Base-by-base conservation (phyloP, 352 stramenopile genomes). In the Blastocystis sp. region DNA sequence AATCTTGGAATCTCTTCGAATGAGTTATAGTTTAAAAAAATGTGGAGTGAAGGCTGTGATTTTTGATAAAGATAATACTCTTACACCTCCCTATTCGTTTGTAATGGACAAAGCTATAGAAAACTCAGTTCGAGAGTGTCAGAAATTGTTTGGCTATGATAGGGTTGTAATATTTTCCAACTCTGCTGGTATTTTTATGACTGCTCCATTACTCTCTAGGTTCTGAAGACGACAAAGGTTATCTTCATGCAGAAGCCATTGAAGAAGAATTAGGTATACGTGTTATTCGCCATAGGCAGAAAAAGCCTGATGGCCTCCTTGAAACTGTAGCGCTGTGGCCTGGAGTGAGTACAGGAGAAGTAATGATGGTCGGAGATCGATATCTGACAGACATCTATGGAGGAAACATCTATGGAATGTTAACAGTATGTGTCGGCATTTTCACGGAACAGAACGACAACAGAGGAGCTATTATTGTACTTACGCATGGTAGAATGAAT, bases 51-150 rank as follows among this genome's bases (percentile, higher is more conserved):
- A 79, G 7, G 68, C 68, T 62, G 68, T 79, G 18, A 79, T 79
- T 55, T 79, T 79, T 34, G 68, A 79, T 61, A 79, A 79, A 34
- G 68, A 79, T 56, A 79, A 79, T 79, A 79, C 68, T 8, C 50
- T 79, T 23, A 79, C 68, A 6, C 26, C 68, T 20, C 68, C 68
- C 18, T 79, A 79, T 34, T 79, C 68, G 26, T 79, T 79, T 23
- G 15, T 43, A 39, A 79, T 79, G 68, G 26, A 79, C 23, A 37
- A 79, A 62, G 15, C 37, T 11, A 79, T 43, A 8, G 68, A 79
- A 61, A 13, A 15, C 20, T 20, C 68, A 56, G 68, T 79, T 55
- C 68, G 68, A 13, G 15, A 39, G 9, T 79, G 68, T 56, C 68
- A 79, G 41, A 15, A 56, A 55, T 43, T 79, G 11, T 79, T 79